Evolutionary conservation across 2,329 filamentous ascomycete species (phyloP).

Genomic region (Grosmannia penicillata): DNA sequence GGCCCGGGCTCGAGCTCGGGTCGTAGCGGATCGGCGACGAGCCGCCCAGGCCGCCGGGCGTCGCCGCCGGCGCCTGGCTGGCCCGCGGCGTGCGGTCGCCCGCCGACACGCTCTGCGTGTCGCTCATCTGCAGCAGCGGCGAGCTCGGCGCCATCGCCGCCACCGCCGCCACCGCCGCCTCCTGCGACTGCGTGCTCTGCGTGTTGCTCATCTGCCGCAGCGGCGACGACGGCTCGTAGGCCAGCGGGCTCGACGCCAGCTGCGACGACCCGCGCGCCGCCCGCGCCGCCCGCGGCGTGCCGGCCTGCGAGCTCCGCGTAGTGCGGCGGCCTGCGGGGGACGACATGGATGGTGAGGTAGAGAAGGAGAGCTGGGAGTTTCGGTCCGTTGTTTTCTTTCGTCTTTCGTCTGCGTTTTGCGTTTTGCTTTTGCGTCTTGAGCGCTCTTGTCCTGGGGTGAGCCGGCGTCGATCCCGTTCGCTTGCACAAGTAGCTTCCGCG

Average conservation of each 20-base stretch:
- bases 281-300: too few species aligned
- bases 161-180: too few species aligned
- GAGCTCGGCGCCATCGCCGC: slow-evolving; percentile 42
- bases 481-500: too few species aligned
- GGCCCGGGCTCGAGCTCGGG: slow-evolving; percentile 75
- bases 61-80: too few species aligned
- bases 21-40: slow-evolving; percentile 89
- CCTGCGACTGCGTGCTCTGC: slow-evolving; percentile 27
- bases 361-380: too few species aligned
- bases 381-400: too few species aligned
- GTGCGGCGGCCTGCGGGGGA: slow-evolving; percentile 34
- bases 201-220: slow-evolving; percentile 41
- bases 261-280: slow-evolving; percentile 24
- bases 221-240: slow-evolving; percentile 50
- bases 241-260: slow-evolving; percentile 66
- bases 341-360: too few species aligned
- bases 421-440: too few species aligned
- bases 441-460: too few species aligned
- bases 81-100: slow-evolving; percentile 60
- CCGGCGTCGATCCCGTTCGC: too few species aligned
- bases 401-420: too few species aligned
- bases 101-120: slow-evolving; percentile 34
- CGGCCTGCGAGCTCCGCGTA: slow-evolving; percentile 40
- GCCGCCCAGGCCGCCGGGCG: too few species aligned
- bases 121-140: slow-evolving; percentile 42